Conservation (phyloP, 2,329 filamentous ascomycete species). For the Nothophoma quercina region DNA sequence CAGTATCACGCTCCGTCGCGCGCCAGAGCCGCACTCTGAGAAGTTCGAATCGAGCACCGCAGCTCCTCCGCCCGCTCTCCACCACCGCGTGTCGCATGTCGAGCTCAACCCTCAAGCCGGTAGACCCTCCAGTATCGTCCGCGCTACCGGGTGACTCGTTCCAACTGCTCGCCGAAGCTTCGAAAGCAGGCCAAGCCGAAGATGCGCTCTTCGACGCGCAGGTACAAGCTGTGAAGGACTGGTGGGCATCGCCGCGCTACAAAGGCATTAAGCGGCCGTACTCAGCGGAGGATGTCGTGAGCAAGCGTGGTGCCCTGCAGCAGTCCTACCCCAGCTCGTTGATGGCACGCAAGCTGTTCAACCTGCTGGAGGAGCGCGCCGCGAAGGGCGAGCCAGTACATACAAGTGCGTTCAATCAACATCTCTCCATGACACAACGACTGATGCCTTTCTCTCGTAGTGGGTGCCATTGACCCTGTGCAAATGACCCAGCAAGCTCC, state of each 20-base stretch:
- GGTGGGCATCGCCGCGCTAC: conserved; percentile 88
- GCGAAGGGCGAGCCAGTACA: conserved; percentile 87
- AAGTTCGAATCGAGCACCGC: conserved; percentile 32
- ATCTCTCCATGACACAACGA: conserved; percentile 33
- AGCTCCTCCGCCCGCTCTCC: conserved; percentile 50
- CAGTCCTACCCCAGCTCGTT: conserved; percentile 91
- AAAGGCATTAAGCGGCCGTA: conserved; percentile 92
- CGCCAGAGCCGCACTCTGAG: conserved; percentile 45
- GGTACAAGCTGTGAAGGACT: conserved; percentile 82
- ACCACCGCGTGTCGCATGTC: conserved; percentile 61
- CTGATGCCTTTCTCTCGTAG: conserved; percentile 55
- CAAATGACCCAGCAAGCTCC: conserved; percentile 99
- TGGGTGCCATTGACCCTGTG: conserved; percentile 98
- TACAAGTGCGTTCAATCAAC: conserved; percentile 70
- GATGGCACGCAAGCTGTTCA: conserved; percentile 95
- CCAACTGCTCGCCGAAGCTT: conserved; percentile 79
- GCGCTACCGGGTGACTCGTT: conserved; percentile 76
- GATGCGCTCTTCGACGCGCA: conserved; percentile 86
- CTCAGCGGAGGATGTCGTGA: conserved; percentile 87
- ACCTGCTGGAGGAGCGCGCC: conserved; percentile 79
- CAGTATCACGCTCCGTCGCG: conserved; percentile 45
- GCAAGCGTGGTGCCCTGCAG: conserved; percentile 86
- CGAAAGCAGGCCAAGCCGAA: conserved; percentile 81
- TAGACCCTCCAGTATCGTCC: conserved; percentile 68
- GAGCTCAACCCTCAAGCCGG: conserved; percentile 58